These are phyloP conservation scores for Talaromyces adpressus DNA, from an alignment of 495 filamentous ascomycete genomes.

Conservation along the genomic window DNA sequence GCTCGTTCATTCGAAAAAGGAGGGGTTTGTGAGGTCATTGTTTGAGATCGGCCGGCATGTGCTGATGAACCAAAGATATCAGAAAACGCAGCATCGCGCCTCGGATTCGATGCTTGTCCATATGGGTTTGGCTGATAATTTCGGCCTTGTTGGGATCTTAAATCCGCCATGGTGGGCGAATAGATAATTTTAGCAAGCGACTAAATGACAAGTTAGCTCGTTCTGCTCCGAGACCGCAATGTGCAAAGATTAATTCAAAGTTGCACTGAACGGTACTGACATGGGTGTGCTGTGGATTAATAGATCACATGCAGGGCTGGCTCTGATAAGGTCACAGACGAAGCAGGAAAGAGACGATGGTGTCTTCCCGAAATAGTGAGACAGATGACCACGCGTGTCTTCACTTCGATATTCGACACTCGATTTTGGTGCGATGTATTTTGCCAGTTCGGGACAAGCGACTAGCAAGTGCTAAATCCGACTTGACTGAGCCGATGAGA, in stretches of 20 bases:
- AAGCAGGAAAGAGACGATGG: background rate
- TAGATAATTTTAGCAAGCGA: background rate
- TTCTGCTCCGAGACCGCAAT: background rate
- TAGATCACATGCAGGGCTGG: conserved; percentile 2
- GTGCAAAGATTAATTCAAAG: background rate
- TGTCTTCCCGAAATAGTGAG: background rate
- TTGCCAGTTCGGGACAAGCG: background rate
- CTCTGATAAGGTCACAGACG: background rate
- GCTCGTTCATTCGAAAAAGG: conserved; percentile 59
- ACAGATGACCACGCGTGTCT: background rate
- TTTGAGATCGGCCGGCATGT: conserved; percentile 80
- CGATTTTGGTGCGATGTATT: background rate
- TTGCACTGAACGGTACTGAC: background rate
- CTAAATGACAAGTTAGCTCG: background rate
- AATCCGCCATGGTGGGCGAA: conserved; percentile 67
- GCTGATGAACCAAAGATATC: conserved; percentile 91
- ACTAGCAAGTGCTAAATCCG: background rate
- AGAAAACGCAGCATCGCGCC: conserved; percentile 91
- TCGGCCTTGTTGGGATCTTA: conserved; percentile 65
- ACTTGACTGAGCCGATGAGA: conserved; percentile 17
- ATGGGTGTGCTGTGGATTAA: background rate
- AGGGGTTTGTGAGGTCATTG: conserved; percentile 66
- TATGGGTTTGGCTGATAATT: conserved; percentile 60
- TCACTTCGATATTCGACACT: background rate
- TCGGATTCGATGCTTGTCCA: conserved; percentile 61